Conservation (phyloP, 805 yeast species). For the Kodamaea kaohsiungensis region DNA sequence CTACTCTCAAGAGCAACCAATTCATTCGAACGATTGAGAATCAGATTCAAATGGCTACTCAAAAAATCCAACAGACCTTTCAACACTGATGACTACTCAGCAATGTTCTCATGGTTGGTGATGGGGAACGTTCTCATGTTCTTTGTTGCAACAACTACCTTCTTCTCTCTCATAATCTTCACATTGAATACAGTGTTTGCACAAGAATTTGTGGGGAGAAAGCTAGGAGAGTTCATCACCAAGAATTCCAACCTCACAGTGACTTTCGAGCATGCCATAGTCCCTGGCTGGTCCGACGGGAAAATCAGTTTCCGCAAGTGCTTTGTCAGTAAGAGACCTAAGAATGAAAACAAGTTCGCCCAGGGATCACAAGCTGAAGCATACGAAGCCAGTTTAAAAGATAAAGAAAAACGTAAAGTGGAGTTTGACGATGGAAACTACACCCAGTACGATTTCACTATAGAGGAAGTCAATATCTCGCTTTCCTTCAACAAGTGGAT, state of each 20-base stretch:
- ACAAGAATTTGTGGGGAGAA: constrained; percentile 81
- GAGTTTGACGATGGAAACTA: constrained; percentile 84
- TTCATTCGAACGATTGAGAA: constrained; percentile 28
- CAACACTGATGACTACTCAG: constrained; percentile 89
- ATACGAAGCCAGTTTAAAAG: constrained; percentile 50
- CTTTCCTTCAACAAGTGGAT: constrained; percentile 85
- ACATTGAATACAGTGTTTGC: constrained; percentile 83
- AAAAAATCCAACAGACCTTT: constrained; percentile 79
- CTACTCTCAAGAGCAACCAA: constrained; percentile 30
- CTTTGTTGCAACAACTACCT: constrained; percentile 88
- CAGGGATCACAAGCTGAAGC: constrained; percentile 78
- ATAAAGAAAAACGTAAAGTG: constrained; percentile 16
- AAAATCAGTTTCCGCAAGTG: constrained; percentile 82
- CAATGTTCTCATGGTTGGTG: constrained; percentile 87
- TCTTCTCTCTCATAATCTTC: constrained; percentile 75
- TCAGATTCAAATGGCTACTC: constrained; percentile 67
- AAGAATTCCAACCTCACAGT: constrained; percentile 80
- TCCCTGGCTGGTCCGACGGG: constrained; percentile 91
- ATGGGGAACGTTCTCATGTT: constrained; percentile 83
- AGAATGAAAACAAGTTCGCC: constrained; percentile 49
- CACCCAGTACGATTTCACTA: constrained; percentile 90
- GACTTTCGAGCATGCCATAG: constrained; percentile 89
- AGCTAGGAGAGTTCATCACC: constrained; percentile 81
- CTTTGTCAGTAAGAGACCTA: constrained; percentile 83
- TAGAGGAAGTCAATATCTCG: constrained; percentile 80